Evolutionary conservation across 179 eudicot species (phyloP), one percentile per base, ranked within the genome.

Genomic region (Actinidia chinensis): DNA sequence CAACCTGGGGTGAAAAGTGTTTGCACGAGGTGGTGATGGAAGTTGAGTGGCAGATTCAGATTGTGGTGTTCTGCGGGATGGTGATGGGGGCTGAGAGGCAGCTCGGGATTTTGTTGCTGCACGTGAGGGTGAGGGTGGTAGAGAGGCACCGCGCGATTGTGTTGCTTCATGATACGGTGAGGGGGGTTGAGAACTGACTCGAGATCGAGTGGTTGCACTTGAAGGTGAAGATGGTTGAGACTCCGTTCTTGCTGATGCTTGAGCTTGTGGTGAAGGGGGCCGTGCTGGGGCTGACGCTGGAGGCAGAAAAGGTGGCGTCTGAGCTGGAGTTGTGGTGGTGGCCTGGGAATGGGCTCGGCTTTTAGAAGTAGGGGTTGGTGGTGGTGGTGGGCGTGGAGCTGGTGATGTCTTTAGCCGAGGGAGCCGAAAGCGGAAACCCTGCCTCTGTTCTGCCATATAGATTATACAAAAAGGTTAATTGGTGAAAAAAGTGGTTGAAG

Each of bases 361-460:
- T 72, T 75, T 69, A 58, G 81, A 5, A 42, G 79, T 7, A 0
- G 74, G 20, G 58, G 33, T 52, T 47, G 28, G 63, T 42, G 70
- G 46, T 51, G 82, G 78, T 22, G 59, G 71, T 25, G 67, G 66
- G 40, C 68, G 64, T 11, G 69, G 72, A 73, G 86, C 54, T 44
- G 76, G 43, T 69, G 67, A 33, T 46, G 55, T 6, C 70, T 80
- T 33, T 56, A 65, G 46, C 93, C 93, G 86, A 9, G 91, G 93
- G 48, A 86, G 80, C 72, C 89, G 79, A 63, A 85, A 85, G 60
- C 88, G 90, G 67, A 80, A 85, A 54, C 77, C 70, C 58, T 69
- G 84, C 82, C 82, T 85, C 66, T 76, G 83, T 64, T 84, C 86
- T 64, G 90, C 81, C 92, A 89, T 85, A 8, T 85, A 8, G 68